These are phyloP conservation scores for Cucumis cinereus DNA, from an alignment of 306 rosid species.

Conservation along the genomic window DNA sequence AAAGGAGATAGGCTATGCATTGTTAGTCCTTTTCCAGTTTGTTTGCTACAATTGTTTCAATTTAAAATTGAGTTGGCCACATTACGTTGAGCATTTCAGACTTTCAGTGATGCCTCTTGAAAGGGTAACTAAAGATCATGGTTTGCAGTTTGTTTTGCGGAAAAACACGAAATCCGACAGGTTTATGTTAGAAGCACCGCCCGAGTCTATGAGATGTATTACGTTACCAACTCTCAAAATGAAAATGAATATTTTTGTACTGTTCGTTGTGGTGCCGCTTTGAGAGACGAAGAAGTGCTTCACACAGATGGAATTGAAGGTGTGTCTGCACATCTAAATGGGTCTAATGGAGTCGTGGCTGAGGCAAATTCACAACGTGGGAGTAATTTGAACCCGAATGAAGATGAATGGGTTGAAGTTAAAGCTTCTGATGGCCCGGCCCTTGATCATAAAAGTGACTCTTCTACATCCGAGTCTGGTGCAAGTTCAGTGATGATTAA, in stretches of 20 bases:
- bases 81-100: neutral
- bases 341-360: slow-evolving; percentile 10
- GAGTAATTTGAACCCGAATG: slow-evolving; percentile 19
- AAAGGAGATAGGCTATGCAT: neutral
- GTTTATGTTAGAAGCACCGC: slow-evolving; percentile 79
- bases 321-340: slow-evolving; percentile 18
- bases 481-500: slow-evolving; percentile 2
- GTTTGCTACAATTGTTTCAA: neutral
- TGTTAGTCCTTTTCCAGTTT: neutral
- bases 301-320: slow-evolving; percentile 17
- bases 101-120: neutral
- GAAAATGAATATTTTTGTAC: slow-evolving; percentile 60
- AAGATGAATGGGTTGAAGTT: slow-evolving; percentile 89
- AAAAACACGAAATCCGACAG: slow-evolving; percentile 60
- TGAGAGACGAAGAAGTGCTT: slow-evolving; percentile 50
- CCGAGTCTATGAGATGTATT: slow-evolving; percentile 66
- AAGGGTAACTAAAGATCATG: slow-evolving; percentile 12
- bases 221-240: slow-evolving; percentile 23
- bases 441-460: slow-evolving; percentile 6
- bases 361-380: slow-evolving; percentile 23
- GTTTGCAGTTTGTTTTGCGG: slow-evolving; percentile 42
- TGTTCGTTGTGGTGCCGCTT: slow-evolving; percentile 57
- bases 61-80: neutral
- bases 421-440: slow-evolving; percentile 22
- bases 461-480: slow-evolving; percentile 11